These are phyloP conservation scores for Saccharomyces uvarum DNA, from an alignment of 1,139 yeast species.

Conservation along the genomic window DNA sequence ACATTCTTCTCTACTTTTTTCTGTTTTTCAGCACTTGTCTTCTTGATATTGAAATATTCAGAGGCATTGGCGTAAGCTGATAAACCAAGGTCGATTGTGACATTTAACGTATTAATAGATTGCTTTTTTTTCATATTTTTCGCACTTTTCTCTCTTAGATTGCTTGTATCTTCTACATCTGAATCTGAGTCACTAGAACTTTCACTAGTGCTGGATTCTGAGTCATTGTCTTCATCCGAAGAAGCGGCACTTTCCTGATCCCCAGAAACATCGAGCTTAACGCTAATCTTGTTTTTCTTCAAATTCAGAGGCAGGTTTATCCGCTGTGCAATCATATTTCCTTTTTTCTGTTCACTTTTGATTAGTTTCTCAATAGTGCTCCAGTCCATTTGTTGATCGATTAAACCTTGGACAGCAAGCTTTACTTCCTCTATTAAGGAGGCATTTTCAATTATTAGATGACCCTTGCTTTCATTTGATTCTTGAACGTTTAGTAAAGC, in stretches of 20 bases:
- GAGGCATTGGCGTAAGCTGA: constrained; percentile 91
- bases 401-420: constrained; percentile 52
- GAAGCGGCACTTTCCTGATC: constrained; percentile 8
- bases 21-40: constrained; percentile 70
- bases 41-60: constrained; percentile 72
- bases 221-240: constrained; percentile 7
- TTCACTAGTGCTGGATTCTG: not conserved
- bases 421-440: constrained; percentile 67
- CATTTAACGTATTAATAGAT: constrained; percentile 36
- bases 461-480: constrained; percentile 60
- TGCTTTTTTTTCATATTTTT: constrained; percentile 10
- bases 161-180: constrained; percentile 10
- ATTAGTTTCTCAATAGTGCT: constrained; percentile 73
- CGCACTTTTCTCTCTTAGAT: constrained; percentile 13
- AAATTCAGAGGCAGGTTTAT: constrained; percentile 67
- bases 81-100: constrained; percentile 57
- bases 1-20: constrained; percentile 76
- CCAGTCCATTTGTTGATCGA: constrained; percentile 94
- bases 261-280: constrained; percentile 38
- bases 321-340: constrained; percentile 54
- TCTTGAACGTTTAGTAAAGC: constrained; percentile 60
- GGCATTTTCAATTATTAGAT: constrained; percentile 62
- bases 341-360: constrained; percentile 58
- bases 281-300: constrained; percentile 57
- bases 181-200: constrained; percentile 13